Conservation (phyloP, 2,329 filamentous ascomycete species). For the Exophiala sp. region DNA sequence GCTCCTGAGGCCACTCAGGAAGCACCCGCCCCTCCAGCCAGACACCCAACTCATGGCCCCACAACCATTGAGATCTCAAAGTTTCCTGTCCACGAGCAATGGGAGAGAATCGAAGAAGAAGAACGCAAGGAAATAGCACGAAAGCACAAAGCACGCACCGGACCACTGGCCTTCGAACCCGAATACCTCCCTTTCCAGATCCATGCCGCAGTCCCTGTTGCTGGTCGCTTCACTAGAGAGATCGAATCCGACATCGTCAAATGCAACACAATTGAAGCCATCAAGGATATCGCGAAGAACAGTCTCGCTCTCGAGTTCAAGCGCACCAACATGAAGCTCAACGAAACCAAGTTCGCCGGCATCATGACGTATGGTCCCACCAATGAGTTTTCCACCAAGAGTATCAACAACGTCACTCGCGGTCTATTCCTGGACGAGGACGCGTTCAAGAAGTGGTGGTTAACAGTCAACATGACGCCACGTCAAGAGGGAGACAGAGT, state of each 20-base stretch:
- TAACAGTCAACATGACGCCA: constrained; percentile 3
- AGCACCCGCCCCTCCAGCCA: not conserved
- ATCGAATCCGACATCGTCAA: constrained; percentile 9
- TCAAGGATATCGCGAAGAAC: constrained; percentile 10
- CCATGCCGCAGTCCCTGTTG: constrained; percentile 6
- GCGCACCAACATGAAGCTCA: constrained; percentile 4
- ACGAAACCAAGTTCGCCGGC: constrained; percentile 6
- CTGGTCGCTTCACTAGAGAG: constrained; percentile 12
- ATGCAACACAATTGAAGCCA: constrained; percentile 12
- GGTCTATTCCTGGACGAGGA: constrained; percentile 13
- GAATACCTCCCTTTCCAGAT: constrained; percentile 7
- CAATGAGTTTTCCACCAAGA: constrained; percentile 4
- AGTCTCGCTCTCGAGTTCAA: constrained; percentile 7
- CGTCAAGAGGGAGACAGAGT: constrained; percentile 11
- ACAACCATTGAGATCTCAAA: constrained; percentile 2
- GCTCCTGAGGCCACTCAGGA: not conserved
- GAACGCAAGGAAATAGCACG: not conserved
- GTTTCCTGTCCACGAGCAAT: constrained; percentile 7
- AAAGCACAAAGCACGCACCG: not conserved
- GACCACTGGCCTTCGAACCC: constrained; percentile 1
- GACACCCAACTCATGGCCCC: not conserved
- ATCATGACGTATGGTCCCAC: constrained; percentile 10
- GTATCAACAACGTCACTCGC: constrained; percentile 7
- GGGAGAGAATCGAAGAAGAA: constrained; percentile 5
- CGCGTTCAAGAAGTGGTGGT: constrained; percentile 17